These are phyloP conservation scores for Corymbia citriodora DNA, from an alignment of 441 rosid genomes.

Conservation along the genomic window DNA sequence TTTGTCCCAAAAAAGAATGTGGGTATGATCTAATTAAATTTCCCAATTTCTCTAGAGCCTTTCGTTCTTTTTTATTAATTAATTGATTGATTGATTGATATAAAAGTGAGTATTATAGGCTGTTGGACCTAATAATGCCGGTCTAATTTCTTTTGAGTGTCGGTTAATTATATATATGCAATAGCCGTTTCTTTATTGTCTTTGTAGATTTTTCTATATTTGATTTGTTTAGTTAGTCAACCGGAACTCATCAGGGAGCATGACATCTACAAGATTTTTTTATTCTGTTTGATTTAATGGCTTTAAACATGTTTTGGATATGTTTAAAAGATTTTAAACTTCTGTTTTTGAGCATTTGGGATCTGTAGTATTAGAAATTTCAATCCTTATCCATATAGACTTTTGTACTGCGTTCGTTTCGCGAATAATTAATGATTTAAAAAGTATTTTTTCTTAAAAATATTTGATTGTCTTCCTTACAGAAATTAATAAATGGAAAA, in stretches of 20 bases:
- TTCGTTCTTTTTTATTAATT: neutral
- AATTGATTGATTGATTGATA: neutral
- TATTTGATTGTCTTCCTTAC: too few species aligned
- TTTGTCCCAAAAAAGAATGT: too few species aligned
- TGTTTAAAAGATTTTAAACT: neutral
- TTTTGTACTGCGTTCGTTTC: neutral
- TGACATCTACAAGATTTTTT: neutral
- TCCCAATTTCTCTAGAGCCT: neutral
- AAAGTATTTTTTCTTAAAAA: too few species aligned
- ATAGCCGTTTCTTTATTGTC: neutral
- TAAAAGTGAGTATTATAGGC: neutral
- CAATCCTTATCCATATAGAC: neutral
- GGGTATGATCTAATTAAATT: too few species aligned
- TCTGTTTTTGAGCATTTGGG: neutral
- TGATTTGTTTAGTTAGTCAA: neutral
- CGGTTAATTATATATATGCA: neutral
- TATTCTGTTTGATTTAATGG: neutral
- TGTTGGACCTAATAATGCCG: neutral
- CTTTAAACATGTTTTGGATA: neutral
- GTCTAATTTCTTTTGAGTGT: neutral
- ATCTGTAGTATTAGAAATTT: neutral
- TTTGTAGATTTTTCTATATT: neutral
- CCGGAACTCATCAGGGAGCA: neutral
- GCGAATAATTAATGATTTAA: neutral
- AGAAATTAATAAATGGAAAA: too few species aligned